phyloP scores from a whole-genome alignment of 306 rosid species.

The Ormosia semicastrata region DNA sequence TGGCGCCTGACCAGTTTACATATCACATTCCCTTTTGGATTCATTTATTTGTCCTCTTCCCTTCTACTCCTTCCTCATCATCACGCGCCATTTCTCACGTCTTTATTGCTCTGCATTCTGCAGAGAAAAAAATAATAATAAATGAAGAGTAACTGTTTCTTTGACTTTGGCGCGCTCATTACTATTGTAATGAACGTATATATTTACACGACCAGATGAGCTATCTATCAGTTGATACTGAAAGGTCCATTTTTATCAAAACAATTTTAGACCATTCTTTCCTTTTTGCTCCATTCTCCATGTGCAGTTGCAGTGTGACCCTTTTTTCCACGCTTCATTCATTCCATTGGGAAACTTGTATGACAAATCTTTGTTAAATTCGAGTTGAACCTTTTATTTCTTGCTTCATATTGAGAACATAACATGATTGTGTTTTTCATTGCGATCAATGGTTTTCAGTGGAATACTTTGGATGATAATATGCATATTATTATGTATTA shows the following conservation, averaged over 20 bases:
- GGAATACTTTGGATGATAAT: neutral
- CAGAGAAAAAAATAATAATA: neutral
- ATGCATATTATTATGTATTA: no score
- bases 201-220: neutral
- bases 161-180: neutral
- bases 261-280: neutral
- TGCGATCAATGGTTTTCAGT: neutral
- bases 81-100: neutral
- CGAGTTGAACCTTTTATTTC: neutral
- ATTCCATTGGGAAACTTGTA: neutral
- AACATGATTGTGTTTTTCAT: neutral
- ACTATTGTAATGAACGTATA: neutral
- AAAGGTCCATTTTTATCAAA: neutral
- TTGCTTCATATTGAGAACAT: neutral
- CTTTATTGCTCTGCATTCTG: neutral
- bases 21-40: conserved; percentile 27
- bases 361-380: neutral
- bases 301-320: neutral
- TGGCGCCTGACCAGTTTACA: neutral
- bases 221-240: neutral
- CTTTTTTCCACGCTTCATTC: neutral
- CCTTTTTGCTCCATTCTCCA: neutral
- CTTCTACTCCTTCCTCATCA: neutral
- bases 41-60: neutral
- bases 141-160: neutral